Evolutionary conservation across 306 rosid species (phyloP), one percentile per base, ranked within the genome.

Genomic region (Pyrus betulifolia): DNA sequence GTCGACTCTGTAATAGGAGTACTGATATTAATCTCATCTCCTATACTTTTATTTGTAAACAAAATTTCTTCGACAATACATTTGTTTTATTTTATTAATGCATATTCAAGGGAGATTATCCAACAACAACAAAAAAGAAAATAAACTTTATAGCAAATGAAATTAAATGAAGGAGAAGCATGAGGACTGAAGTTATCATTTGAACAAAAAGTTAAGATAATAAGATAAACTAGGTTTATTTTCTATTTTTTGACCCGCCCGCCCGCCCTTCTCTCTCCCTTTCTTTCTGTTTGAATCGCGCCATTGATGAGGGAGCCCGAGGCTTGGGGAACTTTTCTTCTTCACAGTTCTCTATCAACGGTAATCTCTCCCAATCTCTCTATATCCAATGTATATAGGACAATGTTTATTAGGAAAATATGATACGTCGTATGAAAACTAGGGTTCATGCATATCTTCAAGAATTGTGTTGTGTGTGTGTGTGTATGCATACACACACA

Each of bases 241-340:
- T 49, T 49, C 54, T 49, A 15, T 61, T 35, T 35, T 35, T 35
- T 35, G 7, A 35, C 38, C 2, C 38, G 8, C 2, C 38, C 38
- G 8, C 2, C 38, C 38, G 8, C 25, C 31, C 64, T 64, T 51
- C 38, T 30, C 15, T 51, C 71, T 31, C 62, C 11, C 62, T 14
- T 14, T 49, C 49, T n/a, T 59, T 70, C 74, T 31, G 73, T 27
- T 51, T 31, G 66, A 23, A 22, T 65, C 21, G 27, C n/a, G 12
- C 28, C 28, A 38, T 76, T 67, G 58, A 25, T 7, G 67, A n/a
- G 72, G 67, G 59, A 74, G 67, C 65, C 76, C n/a, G 67, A 33
- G 52, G 62, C 30, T 11, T 23, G 17, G 10, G 51, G 64, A 67
- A 73, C 57, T 76, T 73, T 67, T 25, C 25, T 67, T 54, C 79